phyloP scores from a whole-genome alignment of 768 basidiomycete genomes.

The Lentinula guzmanii region DNA sequence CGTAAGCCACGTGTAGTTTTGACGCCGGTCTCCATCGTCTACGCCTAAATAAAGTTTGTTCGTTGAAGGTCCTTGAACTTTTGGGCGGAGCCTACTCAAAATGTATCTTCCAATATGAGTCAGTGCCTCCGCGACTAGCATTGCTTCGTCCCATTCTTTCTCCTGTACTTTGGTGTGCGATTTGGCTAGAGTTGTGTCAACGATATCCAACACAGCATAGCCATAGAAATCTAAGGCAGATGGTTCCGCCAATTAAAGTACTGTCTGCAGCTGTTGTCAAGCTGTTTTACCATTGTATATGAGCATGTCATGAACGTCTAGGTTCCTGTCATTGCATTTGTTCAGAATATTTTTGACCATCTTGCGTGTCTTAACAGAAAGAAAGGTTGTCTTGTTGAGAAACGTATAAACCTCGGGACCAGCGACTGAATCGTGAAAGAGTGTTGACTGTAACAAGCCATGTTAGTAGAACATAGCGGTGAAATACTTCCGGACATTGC shows the following conservation, averaged over 20 bases:
- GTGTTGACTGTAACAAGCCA: no score
- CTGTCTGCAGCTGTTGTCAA: no score
- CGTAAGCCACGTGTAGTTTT: conserved; percentile 15
- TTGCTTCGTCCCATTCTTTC: conserved; percentile 18
- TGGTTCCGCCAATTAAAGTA: no score
- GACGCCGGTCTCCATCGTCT: conserved; percentile 9
- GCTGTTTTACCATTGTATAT: conserved; percentile 7
- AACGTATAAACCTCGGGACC: conserved; percentile 13
- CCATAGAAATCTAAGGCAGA: conserved; percentile 23
- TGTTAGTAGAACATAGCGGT: no score
- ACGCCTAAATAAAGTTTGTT: not conserved
- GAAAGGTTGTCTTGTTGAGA: conserved; percentile 20
- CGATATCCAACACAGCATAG: conserved; percentile 28
- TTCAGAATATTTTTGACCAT: conserved; percentile 21
- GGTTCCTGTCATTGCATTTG: conserved; percentile 24
- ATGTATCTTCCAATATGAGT: conserved; percentile 1
- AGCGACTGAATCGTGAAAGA: no score
- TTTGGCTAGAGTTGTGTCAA: conserved; percentile 24
- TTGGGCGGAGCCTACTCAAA: no score
- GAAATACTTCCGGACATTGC: no score
- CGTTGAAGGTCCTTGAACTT: no score
- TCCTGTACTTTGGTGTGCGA: conserved; percentile 22
- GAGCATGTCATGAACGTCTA: conserved; percentile 11
- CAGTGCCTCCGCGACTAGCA: no score
- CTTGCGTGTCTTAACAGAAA: conserved; percentile 22